Base-by-base conservation (phyloP, 176 grass and related monocot genomes). In the Alopecurus myosuroides region DNA sequence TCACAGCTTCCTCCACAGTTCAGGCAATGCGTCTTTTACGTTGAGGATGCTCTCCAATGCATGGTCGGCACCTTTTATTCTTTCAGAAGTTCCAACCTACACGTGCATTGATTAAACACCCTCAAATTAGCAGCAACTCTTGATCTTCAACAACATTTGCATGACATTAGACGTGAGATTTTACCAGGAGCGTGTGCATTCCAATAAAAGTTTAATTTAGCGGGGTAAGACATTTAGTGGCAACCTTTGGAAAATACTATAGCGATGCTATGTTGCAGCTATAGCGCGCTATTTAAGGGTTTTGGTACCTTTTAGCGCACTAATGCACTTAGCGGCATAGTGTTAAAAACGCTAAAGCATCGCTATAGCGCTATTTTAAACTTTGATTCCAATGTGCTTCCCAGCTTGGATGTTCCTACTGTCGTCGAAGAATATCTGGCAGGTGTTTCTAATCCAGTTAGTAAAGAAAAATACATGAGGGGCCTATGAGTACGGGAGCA, bases 371-470 rank as follows among this genome's bases (percentile, higher is more conserved):
- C n/a, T n/a, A n/a, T n/a, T n/a, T n/a, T n/a, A n/a, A n/a, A n/a
- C n/a, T n/a, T n/a, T n/a, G n/a, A n/a, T n/a, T n/a, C n/a, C n/a
- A n/a, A 93, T 83, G 51, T 74, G 89, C 71, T 95, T 98, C 45
- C 82, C 95, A 39, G 95, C 79, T 56, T 89, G 88, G 7, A 98
- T 98, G 82, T 98, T 98, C 61, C 93, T 91, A 44, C 93, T 98
- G 65, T 98, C 95, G 62, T 98, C 91, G 37, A 95, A 95, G 20
- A 98, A 93, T 67, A 95, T 91, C 95, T 98, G 82, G 65, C 3
- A 78, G 45, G 50, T 78, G 84, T 77, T 77, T 71, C 19, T 2
- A 7, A 30, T 8, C 48, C 26, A 51, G 4, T 17, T 25, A 41
- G 33, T n/a, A 70, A 42, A 53, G 8, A 2, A 18, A 5, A 1